phyloP scores from a whole-genome alignment of 306 rosid species.

The Betula pendula region DNA sequence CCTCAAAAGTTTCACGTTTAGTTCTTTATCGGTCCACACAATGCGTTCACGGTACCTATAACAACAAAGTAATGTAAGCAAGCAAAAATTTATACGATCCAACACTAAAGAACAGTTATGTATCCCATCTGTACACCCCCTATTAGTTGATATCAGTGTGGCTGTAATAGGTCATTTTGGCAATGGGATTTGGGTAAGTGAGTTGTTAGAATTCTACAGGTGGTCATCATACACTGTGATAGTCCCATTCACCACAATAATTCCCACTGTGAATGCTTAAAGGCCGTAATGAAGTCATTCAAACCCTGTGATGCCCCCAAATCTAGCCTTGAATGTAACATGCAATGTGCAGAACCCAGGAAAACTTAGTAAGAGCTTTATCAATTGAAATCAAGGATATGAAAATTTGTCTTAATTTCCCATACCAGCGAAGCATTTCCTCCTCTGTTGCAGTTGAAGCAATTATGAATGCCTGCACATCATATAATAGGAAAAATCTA shows the following conservation, averaged over 20 bases:
- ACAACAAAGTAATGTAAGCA: slow-evolving; percentile 19
- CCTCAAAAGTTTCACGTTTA: slow-evolving; percentile 69
- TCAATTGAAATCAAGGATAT: not conserved
- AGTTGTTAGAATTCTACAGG: not conserved
- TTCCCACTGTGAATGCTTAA: not conserved
- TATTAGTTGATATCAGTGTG: not conserved
- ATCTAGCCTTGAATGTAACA: not conserved
- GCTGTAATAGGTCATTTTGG: not conserved
- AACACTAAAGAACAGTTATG: not conserved
- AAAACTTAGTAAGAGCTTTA: not conserved
- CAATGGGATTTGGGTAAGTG: not conserved
- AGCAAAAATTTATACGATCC: slow-evolving; percentile 8
- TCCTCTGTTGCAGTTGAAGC: slow-evolving; percentile 97
- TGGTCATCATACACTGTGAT: not conserved
- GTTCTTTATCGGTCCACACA: slow-evolving; percentile 76
- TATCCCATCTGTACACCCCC: not conserved
- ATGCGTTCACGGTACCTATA: slow-evolving; percentile 84
- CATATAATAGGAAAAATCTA: slow-evolving; percentile 24
- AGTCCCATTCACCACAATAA: not conserved
- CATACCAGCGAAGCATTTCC: slow-evolving; percentile 90
- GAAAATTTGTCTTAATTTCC: not conserved
- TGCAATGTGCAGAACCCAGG: not conserved
- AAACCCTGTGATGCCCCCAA: not conserved
- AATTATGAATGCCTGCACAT: slow-evolving; percentile 84
- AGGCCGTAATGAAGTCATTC: not conserved